Base-by-base conservation (phyloP, 2,329 filamentous ascomycete genomes). In the Alternaria consortialis region DNA sequence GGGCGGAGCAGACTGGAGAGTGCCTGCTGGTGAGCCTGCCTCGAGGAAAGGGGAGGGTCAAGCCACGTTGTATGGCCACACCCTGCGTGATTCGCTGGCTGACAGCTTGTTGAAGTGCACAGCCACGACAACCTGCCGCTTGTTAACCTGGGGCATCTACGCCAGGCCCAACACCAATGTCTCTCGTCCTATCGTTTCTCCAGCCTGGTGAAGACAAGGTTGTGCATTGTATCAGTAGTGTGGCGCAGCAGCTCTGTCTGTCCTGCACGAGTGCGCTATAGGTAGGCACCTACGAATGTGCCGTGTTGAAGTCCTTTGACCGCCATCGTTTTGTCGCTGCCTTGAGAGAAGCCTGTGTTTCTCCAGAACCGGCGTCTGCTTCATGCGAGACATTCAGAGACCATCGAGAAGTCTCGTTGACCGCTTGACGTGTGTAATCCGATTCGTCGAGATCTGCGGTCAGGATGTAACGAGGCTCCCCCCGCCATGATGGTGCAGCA, bases 1-100 rank as follows among this genome's bases (percentile, higher is more conserved):
- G 65, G 63, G 65, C 66, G 63, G 63, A 68, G 67, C 68, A 69
- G 73, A 68, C 70, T 70, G 73, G 64, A 59, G 64, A 61, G 56
- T 53, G 72, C 72, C 71, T 73, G 60, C 60, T 64, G 60, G 64
- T 67, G 61, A 63, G 52, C 56, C 58, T 58, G 64, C 58, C 61
- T 62, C 53, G 54, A 60, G 52, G 64, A 56, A 63, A 66, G 60
- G 61, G 58, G 44, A 56, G 53, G 53, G 58, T 63, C 46, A 60
- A 66, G 66, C 64, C 62, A 57, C 63, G 53, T 27, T 55, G 44
- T 27, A 44, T 48, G 64, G 69, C 62, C 65, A 67, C 66, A 58
- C 25, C n/a, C 11, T 29, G 15, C 47, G 11, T 70, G 67, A 72
- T 74, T 72, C 53, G 69, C 52, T 27, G 46, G 15, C 7, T 15